Evolutionary conservation across 306 rosid genomes (phyloP).

Genomic region (Pyrus bretschneideri): DNA sequence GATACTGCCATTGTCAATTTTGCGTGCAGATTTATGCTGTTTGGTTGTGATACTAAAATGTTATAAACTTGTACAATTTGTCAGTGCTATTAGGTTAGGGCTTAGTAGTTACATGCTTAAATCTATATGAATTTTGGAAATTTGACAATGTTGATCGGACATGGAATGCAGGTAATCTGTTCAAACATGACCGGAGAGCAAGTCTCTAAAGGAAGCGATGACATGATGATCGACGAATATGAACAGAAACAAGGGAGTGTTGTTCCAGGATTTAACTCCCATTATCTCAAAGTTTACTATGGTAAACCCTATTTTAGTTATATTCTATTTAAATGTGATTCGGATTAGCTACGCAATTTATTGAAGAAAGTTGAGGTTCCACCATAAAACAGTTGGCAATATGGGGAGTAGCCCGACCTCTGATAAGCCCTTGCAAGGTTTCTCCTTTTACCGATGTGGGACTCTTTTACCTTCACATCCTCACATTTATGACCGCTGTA

Average conservation of each 20-base stretch:
- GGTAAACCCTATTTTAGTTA: conserved; percentile 22
- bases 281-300: conserved; percentile 56
- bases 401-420: too few species aligned
- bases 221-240: conserved; percentile 38
- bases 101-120: not conserved
- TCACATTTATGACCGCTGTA: not conserved
- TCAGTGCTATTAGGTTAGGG: not conserved
- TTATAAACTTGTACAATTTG: not conserved
- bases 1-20: too few species aligned
- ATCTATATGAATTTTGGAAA: not conserved
- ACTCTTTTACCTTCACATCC: too few species aligned
- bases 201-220: conserved; percentile 24
- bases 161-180: not conserved
- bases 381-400: too few species aligned
- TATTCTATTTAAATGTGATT: not conserved
- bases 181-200: conserved; percentile 30
- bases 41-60: not conserved
- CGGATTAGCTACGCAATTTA: not conserved
- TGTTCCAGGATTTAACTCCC: conserved; percentile 31
- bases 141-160: not conserved
- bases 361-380: too few species aligned
- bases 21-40: not conserved
- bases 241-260: conserved; percentile 24
- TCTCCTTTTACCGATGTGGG: too few species aligned
- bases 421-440: too few species aligned